Percentiles rank a stretch among this genome's conserved stretches.
Conservation (phyloP, 352 stramenopile genomes). For the Phytophthora meadii region DNA sequence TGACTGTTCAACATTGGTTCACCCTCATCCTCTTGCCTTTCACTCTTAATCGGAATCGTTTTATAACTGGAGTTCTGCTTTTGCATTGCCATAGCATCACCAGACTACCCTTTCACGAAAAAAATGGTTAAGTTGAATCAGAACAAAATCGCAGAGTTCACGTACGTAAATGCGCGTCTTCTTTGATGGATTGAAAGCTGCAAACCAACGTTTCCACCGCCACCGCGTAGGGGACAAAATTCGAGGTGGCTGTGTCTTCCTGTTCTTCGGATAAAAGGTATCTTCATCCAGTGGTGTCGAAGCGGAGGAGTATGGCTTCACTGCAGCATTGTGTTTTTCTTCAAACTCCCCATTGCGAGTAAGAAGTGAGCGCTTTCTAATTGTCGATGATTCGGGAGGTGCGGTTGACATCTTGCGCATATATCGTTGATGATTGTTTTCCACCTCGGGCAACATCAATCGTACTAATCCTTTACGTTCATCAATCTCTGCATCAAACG, state of each 20-base stretch:
- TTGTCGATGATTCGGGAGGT: slow-evolving; percentile 1
- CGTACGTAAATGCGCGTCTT: slow-evolving; percentile 50
- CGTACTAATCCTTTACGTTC: slow-evolving; percentile 43
- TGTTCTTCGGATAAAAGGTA: slow-evolving; percentile 18
- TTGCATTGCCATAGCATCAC: slow-evolving; percentile 26
- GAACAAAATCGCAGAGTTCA: slow-evolving; percentile 2
- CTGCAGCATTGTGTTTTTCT: slow-evolving; percentile 1
- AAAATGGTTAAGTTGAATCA: neutral
- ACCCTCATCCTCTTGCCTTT: neutral
- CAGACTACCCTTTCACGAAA: slow-evolving; percentile 28
- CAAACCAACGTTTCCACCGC: slow-evolving; percentile 39
- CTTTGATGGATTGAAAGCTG: slow-evolving; percentile 22
- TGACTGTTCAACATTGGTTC: slow-evolving; percentile 19
- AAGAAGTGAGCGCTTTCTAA: slow-evolving; percentile 12
- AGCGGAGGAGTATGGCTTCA: slow-evolving; percentile 32
- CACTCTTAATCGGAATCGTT: slow-evolving; percentile 6
- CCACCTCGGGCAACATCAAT: slow-evolving; percentile 34
- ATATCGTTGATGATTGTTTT: slow-evolving; percentile 55
- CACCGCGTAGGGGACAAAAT: slow-evolving; percentile 24
- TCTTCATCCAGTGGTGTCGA: slow-evolving; percentile 31
- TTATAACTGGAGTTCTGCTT: slow-evolving; percentile 4
- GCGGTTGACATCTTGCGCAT: slow-evolving; percentile 46
- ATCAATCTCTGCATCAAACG: slow-evolving; percentile 64
- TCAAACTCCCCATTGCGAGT: neutral
- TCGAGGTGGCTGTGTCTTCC: slow-evolving; percentile 11